Evolutionary conservation across 2,329 filamentous ascomycete species (phyloP).

Genomic region (Waltergamsia citrina): DNA sequence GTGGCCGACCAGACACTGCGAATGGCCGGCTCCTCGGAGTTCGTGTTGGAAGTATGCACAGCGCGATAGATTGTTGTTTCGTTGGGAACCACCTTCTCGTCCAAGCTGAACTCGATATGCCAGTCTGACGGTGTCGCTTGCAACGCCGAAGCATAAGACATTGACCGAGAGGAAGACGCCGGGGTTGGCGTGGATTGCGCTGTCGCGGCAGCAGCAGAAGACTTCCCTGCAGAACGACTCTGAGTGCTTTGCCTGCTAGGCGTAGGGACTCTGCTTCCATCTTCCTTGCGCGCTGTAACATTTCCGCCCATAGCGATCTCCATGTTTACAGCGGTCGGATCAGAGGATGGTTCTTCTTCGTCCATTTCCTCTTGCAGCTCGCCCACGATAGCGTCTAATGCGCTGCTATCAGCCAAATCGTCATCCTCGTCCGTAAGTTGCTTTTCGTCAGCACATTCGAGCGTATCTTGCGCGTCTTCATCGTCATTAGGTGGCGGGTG

Average conservation of each 20-base stretch:
- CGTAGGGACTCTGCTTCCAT: slow-evolving; percentile 78
- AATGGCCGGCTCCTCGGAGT: slow-evolving; percentile 52
- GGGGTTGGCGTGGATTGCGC: slow-evolving; percentile 36
- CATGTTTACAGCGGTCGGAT: slow-evolving; percentile 80
- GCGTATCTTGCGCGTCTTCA: slow-evolving; percentile 55
- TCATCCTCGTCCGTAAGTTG: slow-evolving; percentile 67
- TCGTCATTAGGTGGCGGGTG: slow-evolving; percentile 46
- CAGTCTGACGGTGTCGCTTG: slow-evolving; percentile 80
- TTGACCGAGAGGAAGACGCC: slow-evolving; percentile 51
- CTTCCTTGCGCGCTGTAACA: slow-evolving; percentile 84
- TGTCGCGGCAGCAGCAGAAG: slow-evolving; percentile 27
- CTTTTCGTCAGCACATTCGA: slow-evolving; percentile 91
- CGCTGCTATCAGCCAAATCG: slow-evolving; percentile 53
- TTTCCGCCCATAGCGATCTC: slow-evolving; percentile 81
- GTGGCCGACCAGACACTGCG: slow-evolving; percentile 84
- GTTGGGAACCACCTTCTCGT: slow-evolving; percentile 73
- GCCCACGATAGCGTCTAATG: slow-evolving; percentile 81
- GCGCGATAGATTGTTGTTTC: slow-evolving; percentile 96
- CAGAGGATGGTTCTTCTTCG: slow-evolving; percentile 39
- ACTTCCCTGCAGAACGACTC: slow-evolving; percentile 25
- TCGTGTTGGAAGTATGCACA: slow-evolving; percentile 56
- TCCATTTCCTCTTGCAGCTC: slow-evolving; percentile 77
- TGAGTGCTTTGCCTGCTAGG: slow-evolving; percentile 59
- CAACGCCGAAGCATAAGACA: slow-evolving; percentile 79
- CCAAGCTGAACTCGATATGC: slow-evolving; percentile 93